Base-by-base conservation (phyloP, 1,284 basidiomycete species). In the Apiotrichum veenhuisii region DNA sequence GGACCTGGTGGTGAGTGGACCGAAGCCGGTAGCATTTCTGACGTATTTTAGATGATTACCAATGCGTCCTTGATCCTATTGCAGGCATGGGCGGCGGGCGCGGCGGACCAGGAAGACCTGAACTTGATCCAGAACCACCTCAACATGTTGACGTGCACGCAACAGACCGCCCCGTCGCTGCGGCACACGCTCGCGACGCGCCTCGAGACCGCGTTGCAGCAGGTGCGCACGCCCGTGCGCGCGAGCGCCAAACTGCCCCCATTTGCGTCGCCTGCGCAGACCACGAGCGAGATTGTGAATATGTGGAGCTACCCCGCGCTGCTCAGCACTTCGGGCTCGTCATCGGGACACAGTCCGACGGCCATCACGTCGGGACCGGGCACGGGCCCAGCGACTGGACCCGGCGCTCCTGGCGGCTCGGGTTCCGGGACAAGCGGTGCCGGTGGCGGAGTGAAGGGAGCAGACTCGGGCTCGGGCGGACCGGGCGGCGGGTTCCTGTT, bases 81-180 rank as follows among this genome's bases (percentile, higher is more conserved):
- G 5, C 53, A 57, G 26, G 61, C 63, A n/a, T 59, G 55, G 50
- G 58, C 57, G 1, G 47, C 56, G 7, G 63, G 60, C 11, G 52
- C 52, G 2, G 57, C 55, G 5, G 45, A 52, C 25, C 57, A 57
- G 18, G 48, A 54, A 53, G 63, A 64, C 38, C 44, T 64, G 14
- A 58, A 58, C 26, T 54, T 64, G 7, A 57, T 64, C 33, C 60
- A 64, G 45, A 52, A 60, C 58, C 63, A 62, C 42, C 60, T 64
- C 14, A 58, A 62, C 45, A 49, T 52, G 18, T 50, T 64, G 26
- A 58, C 54, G 8, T 49, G 53, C 43, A 64, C 63, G 15, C 57
- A 59, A 38, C 63, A 64, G 48, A 30, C 58, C 17, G 50, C 57
- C 3, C 63, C 63, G 15, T 59, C 55, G 20, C 52, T 64, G 27